Evolutionary conservation across 345 rosid genomes (phyloP).

Genomic region (Salix udensis): DNA sequence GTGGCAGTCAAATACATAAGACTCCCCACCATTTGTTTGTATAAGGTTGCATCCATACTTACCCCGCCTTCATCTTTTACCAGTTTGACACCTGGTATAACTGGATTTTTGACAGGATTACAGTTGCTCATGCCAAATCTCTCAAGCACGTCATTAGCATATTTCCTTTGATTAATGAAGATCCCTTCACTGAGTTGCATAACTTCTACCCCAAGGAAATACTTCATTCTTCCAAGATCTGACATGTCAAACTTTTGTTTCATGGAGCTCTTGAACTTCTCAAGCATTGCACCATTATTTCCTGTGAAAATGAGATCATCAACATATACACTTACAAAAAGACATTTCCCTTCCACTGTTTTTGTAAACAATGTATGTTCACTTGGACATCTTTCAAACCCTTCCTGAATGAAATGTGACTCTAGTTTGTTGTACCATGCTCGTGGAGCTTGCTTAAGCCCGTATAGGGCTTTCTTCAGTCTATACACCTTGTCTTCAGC

Average conservation of each 20-base stretch:
- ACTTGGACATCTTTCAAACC: background rate
- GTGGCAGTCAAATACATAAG: background rate
- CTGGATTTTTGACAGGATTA: background rate
- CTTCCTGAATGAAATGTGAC: background rate
- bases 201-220: background rate
- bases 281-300: background rate
- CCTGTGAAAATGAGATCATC: background rate
- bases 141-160: background rate
- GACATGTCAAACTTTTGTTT: background rate
- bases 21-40: background rate
- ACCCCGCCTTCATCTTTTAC: background rate
- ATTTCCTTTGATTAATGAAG: background rate
- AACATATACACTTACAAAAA: background rate
- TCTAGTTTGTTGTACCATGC: background rate
- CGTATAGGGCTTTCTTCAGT: background rate
- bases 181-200: background rate
- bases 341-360: background rate
- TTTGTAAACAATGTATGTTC: background rate
- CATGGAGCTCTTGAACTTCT: background rate
- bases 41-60: too few relatives aligned
- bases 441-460: background rate
- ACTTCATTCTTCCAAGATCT: background rate
- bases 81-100: background rate
- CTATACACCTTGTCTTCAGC: background rate
- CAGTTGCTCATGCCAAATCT: background rate